Conservation (phyloP, 495 filamentous ascomycete genomes). For the Penicillium simplicissimum region DNA sequence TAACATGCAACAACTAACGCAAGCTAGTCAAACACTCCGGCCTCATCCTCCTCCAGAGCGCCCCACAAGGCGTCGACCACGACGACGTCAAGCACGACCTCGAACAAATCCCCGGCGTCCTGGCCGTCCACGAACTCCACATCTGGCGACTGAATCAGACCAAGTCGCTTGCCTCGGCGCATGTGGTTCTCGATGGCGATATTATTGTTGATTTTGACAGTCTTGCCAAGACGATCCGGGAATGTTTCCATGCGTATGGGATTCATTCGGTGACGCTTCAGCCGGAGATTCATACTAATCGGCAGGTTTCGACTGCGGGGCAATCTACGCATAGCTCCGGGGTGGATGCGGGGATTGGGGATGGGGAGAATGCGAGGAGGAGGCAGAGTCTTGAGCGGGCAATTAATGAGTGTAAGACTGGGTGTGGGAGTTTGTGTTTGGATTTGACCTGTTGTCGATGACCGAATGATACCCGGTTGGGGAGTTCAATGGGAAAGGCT, state of each 20-base stretch:
- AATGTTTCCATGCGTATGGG: conserved; percentile 50
- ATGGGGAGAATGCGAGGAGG: neutral
- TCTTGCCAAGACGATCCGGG: conserved; percentile 38
- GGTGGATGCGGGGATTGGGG: neutral
- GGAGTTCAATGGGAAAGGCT: neutral
- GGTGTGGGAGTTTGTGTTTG: conserved; percentile 15
- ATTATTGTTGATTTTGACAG: conserved; percentile 30
- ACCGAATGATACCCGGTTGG: neutral
- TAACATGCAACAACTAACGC: conserved; percentile 22
- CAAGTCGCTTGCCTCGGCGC: conserved; percentile 46
- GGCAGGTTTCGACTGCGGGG: neutral
- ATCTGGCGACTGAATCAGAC: conserved; percentile 49
- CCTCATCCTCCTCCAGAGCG: conserved; percentile 74
- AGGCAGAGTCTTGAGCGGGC: conserved; percentile 2
- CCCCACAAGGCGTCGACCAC: conserved; percentile 69
- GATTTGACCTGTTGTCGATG: conserved; percentile 15
- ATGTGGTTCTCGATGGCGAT: conserved; percentile 36
- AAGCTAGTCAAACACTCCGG: conserved; percentile 34
- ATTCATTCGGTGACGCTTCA: conserved; percentile 48
- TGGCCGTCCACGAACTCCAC: conserved; percentile 47
- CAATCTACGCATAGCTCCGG: neutral
- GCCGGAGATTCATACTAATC: conserved; percentile 38
- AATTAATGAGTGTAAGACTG: conserved; percentile 10
- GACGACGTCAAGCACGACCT: conserved; percentile 74
- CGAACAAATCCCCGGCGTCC: conserved; percentile 42